Evolutionary conservation across 1,139 yeast species (phyloP).

Genomic region (Saccharomycopsis crataegensis): DNA sequence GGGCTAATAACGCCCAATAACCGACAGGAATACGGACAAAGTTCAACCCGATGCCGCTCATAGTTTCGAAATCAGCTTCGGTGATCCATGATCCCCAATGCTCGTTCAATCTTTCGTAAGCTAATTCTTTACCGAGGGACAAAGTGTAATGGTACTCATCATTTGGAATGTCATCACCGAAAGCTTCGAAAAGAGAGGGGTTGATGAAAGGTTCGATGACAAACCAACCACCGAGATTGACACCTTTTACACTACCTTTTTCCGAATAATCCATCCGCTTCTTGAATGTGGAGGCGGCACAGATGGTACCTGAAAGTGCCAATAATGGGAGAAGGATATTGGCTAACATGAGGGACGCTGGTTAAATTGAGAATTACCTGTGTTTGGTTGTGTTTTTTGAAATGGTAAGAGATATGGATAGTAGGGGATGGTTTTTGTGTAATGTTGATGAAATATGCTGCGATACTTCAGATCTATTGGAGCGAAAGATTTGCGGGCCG

Average conservation of each 20-base stretch:
- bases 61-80: conserved; percentile 60
- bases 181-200: conserved; percentile 66
- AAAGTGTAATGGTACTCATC: conserved; percentile 77
- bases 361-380: background rate
- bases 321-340: background rate
- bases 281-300: conserved; percentile 1
- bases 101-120: conserved; percentile 40
- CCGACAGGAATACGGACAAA: conserved; percentile 89
- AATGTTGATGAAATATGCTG: too few species aligned
- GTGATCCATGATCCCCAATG: conserved; percentile 84
- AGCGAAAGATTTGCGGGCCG: too few species aligned
- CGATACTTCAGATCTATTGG: too few species aligned
- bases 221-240: conserved; percentile 90
- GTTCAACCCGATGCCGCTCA: conserved; percentile 64
- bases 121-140: conserved; percentile 53
- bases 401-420: background rate
- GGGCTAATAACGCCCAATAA: conserved; percentile 81
- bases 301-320: background rate
- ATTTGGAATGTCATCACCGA: conserved; percentile 51
- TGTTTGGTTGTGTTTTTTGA: background rate
- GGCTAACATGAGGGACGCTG: background rate
- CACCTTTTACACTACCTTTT: conserved; percentile 38
- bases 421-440: too few species aligned
- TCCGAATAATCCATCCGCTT: conserved; percentile 14
- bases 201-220: conserved; percentile 82